Base-by-base conservation (phyloP, 345 rosid genomes). In the Linum usitatissimum region DNA sequence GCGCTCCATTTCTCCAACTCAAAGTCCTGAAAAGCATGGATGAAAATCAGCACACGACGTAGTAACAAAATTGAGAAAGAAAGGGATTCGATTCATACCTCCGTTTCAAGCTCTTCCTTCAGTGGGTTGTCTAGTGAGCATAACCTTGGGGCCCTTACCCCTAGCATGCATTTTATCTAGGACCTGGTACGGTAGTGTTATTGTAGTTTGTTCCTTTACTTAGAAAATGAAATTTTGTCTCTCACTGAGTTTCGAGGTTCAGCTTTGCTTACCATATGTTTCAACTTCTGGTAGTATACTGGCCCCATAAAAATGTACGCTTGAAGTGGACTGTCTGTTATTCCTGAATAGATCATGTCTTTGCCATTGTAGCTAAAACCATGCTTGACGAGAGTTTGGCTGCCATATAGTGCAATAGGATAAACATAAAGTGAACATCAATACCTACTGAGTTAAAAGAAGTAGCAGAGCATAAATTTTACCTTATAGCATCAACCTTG, bases 1-100 rank as follows among this genome's bases (percentile, higher is more conserved):
- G 34, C 97, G 84, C 60, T 90, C 99, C 96, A 87, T 93, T 77
- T 93, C 99, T 73, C 99, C 99, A 20, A 93, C 99, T 74, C 99
- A 66, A 61, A 93, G 76, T 57, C 98, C 96, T 91, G 74, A n/a
- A 45, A 67, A 23, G 28, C 28, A 23, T 23, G n/a, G 56, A 55
- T 12, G 18, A 60, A 61, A 39, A 20, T 49, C 15, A 28, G 63
- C 42, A 55, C 36, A 61, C 31, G 17, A 58, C 28, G 28, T 23
- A 2, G 28, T 23, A 23, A n/a, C 18, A 21, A 54, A 8, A 13
- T 55, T 20, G 30, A 18, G 59, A 65, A 18, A 6, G 54, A 49
- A 64, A 68, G 39, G 17, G 28, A 23, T 58, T 38, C 30, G 54
- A n/a, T 39, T 57, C 63, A 60, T 59, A 84, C 98, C 99, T 84